A percentile compares a stretch with the other conserved stretches of the same genome.
These are phyloP conservation scores for Hypoxylon trugodes DNA, from an alignment of 495 filamentous ascomycete species.

Conservation along the genomic window DNA sequence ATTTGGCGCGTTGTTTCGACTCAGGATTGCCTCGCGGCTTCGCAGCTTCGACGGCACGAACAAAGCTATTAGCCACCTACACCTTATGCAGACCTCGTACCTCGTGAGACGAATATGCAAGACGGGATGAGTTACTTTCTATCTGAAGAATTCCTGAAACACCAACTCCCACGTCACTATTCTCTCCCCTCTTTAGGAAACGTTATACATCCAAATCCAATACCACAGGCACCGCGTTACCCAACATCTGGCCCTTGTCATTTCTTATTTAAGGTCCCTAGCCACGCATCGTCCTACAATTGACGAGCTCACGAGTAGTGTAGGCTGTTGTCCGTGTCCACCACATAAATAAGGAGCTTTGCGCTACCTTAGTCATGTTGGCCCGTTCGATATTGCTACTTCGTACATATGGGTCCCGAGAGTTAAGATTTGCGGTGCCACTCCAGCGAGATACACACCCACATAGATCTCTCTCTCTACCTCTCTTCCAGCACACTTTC, in stretches of 20 bases:
- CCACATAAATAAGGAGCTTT: neutral
- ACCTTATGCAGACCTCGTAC: slow-evolving; percentile 12
- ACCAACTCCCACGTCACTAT: neutral
- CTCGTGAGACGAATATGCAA: slow-evolving; percentile 2
- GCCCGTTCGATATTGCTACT: slow-evolving; percentile 3
- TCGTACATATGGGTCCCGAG: neutral
- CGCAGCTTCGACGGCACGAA: neutral
- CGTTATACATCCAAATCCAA: slow-evolving; percentile 6
- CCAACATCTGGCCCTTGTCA: neutral
- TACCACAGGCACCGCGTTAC: neutral
- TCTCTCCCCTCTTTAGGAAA: neutral
- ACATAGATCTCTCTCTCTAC: neutral
- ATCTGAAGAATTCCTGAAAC: slow-evolving; percentile 20
- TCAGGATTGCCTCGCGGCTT: neutral
- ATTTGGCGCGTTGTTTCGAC: neutral
- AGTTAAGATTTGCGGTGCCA: slow-evolving; percentile 11
- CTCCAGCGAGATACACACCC: slow-evolving; percentile 1
- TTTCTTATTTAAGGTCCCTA: neutral
- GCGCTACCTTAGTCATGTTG: slow-evolving; percentile 2
- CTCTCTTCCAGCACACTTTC: too few relatives aligned
- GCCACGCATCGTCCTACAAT: slow-evolving; percentile 12
- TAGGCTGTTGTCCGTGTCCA: neutral
- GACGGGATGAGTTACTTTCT: slow-evolving; percentile 9
- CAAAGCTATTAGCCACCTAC: neutral
- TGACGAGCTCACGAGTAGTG: neutral